Percentiles rank a stretch among this genome's conserved stretches.
phyloP scores from a whole-genome alignment of 176 grass and related monocot species.

The Juncus inflexus region DNA sequence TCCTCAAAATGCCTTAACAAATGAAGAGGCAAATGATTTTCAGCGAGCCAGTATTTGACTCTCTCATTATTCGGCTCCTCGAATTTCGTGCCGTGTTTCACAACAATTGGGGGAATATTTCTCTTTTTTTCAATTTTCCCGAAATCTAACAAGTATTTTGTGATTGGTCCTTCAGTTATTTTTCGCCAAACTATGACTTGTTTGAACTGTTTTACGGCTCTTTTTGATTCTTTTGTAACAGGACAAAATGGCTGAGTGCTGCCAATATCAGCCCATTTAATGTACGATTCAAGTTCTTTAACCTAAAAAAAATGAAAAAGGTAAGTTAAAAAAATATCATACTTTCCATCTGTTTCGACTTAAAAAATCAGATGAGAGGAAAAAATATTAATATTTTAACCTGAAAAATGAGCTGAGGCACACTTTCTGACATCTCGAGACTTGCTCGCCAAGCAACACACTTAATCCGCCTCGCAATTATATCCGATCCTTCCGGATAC shows the following conservation, averaged over 20 bases:
- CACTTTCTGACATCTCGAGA: conserved; percentile 77
- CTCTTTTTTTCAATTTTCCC: conserved; percentile 53
- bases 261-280: conserved; percentile 83
- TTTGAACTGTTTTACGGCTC: conserved; percentile 74
- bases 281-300: conserved; percentile 90
- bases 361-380: conserved; percentile 21
- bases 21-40: conserved; percentile 68
- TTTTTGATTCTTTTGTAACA: conserved; percentile 79
- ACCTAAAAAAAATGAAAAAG: conserved; percentile 49
- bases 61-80: conserved; percentile 73
- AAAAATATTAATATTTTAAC: conserved; percentile 39
- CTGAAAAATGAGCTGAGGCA: conserved; percentile 72
- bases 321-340: conserved; percentile 21
- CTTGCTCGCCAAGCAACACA: conserved; percentile 79
- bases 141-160: conserved; percentile 92
- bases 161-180: conserved; percentile 45
- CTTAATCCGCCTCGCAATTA: conserved; percentile 75
- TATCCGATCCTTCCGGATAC: conserved; percentile 72
- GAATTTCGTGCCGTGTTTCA: conserved; percentile 70
- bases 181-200: conserved; percentile 94
- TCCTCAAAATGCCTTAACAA: conserved; percentile 86
- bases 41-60: conserved; percentile 89
- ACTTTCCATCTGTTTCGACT: conserved; percentile 16
- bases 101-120: conserved; percentile 77
- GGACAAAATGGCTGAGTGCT: conserved; percentile 47